These are phyloP conservation scores for Arctium minus DNA, from an alignment of 129 eudicot species.

Conservation along the genomic window DNA sequence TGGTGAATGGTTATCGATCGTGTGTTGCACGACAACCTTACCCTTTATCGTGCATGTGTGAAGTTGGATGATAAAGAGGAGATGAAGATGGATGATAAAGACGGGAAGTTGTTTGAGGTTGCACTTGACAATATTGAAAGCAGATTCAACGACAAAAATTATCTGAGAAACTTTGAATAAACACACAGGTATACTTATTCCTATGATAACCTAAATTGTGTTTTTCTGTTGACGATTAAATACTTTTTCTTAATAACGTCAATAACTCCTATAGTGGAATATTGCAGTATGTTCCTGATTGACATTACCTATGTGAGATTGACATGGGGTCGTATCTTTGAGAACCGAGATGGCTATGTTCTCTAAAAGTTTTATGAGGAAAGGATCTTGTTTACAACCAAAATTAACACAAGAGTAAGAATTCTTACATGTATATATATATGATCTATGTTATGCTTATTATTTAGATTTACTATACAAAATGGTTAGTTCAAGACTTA, in stretches of 20 bases:
- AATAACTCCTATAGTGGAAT: neutral
- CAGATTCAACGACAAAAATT: neutral
- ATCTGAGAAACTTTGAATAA: too few relatives aligned
- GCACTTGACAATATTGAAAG: neutral
- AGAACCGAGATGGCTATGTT: too few relatives aligned
- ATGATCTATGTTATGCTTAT: neutral
- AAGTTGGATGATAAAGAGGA: too few relatives aligned
- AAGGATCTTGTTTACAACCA: neutral
- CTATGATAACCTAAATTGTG: neutral
- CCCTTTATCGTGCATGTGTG: too few relatives aligned
- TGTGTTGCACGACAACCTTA: too few relatives aligned
- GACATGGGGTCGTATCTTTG: neutral
- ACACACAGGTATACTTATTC: neutral
- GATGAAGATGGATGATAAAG: too few relatives aligned
- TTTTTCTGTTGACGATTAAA: neutral
- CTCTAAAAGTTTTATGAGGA: neutral
- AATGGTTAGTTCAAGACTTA: neutral
- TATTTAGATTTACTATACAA: neutral
- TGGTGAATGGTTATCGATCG: too few relatives aligned
- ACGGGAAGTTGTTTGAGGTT: too few relatives aligned
- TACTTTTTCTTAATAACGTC: neutral
- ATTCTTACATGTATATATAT: neutral
- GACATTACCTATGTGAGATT: neutral
- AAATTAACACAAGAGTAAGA: neutral
- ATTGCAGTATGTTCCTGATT: neutral